A percentile compares a stretch with the other conserved stretches of the same genome.
Evolutionary conservation across 768 basidiomycete genomes (phyloP).

Genomic region (Lactarius evosmus): DNA sequence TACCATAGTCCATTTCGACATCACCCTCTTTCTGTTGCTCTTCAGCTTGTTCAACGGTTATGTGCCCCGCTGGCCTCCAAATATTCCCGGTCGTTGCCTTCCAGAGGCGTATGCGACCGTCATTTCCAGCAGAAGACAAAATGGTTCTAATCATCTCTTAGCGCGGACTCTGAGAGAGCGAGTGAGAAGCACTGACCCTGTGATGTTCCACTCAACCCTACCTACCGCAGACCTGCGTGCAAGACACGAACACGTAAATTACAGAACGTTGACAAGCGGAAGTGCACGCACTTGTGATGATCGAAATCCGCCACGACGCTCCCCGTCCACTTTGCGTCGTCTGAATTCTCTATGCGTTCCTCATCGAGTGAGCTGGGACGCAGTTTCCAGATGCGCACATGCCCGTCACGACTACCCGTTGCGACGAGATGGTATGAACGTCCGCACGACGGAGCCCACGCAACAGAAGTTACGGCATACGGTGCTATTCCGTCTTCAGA

Average conservation of each 20-base stretch:
- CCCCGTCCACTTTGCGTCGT: slow-evolving; percentile 67
- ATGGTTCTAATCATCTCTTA: slow-evolving; percentile 53
- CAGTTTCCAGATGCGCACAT: slow-evolving; percentile 87
- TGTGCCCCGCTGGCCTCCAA: slow-evolving; percentile 78
- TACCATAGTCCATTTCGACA: slow-evolving; percentile 44
- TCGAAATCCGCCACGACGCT: slow-evolving; percentile 82
- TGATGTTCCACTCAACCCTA: slow-evolving; percentile 93
- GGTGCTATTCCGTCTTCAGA: slow-evolving; percentile 40
- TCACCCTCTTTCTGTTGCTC: slow-evolving; percentile 43
- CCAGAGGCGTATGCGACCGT: slow-evolving; percentile 80
- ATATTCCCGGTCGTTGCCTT: slow-evolving; percentile 81
- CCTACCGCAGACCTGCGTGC: slow-evolving; percentile 62
- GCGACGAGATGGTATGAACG: slow-evolving; percentile 93
- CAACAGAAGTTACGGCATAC: slow-evolving; percentile 73
- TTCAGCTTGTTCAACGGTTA: slow-evolving; percentile 74
- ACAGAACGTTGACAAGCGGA: background rate
- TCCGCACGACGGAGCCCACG: slow-evolving; percentile 95
- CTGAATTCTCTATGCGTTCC: slow-evolving; percentile 39
- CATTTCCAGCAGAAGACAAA: slow-evolving; percentile 78
- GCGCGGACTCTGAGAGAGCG: slow-evolving; percentile 4
- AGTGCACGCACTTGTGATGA: slow-evolving; percentile 62
- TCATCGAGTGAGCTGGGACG: slow-evolving; percentile 49
- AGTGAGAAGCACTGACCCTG: slow-evolving; percentile 50
- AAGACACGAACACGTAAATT: slow-evolving; percentile 1
- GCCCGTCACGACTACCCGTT: slow-evolving; percentile 83